Percentiles rank a stretch among this genome's conserved stretches.
phyloP scores from a whole-genome alignment of 2,329 filamentous ascomycete species.

The Cladophialophora exuberans region DNA sequence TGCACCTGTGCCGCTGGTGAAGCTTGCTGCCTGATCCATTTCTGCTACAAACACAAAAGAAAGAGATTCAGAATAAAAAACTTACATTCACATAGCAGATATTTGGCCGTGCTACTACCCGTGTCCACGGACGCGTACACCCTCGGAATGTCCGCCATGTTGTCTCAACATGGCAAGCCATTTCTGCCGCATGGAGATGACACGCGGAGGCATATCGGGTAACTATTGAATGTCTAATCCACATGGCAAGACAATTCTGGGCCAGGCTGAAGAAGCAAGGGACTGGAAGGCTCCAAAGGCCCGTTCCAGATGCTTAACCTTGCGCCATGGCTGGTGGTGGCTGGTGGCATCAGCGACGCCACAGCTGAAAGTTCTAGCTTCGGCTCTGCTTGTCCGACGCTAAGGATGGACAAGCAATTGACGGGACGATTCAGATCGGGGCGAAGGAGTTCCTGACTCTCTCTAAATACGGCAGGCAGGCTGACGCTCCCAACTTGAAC shows the following conservation, averaged over 20 bases:
- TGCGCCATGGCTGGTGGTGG: too few relatives aligned
- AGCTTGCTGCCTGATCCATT: constrained; percentile 15
- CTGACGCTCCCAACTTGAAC: constrained; percentile 43
- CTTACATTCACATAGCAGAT: neutral
- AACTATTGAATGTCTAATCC: constrained; percentile 1
- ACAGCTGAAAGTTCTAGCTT: neutral
- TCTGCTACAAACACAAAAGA: neutral
- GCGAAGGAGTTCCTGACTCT: too few relatives aligned
- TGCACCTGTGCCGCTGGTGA: neutral
- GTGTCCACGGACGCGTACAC: too few relatives aligned
- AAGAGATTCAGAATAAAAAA: neutral
- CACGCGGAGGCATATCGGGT: neutral
- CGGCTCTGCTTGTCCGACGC: constrained; percentile 47
- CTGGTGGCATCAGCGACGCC: neutral
- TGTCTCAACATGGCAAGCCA: neutral
- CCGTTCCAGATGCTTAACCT: neutral
- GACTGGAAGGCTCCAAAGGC: neutral
- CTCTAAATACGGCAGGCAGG: constrained; percentile 25
- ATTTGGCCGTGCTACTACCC: too few relatives aligned
- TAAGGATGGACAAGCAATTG: too few relatives aligned
- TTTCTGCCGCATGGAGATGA: neutral
- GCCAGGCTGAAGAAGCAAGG: neutral
- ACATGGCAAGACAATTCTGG: neutral
- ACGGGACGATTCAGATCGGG: too few relatives aligned
- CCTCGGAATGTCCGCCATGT: neutral